Base-by-base conservation (phyloP, 2,329 filamentous ascomycete species). In the Trichophaea hybrida region DNA sequence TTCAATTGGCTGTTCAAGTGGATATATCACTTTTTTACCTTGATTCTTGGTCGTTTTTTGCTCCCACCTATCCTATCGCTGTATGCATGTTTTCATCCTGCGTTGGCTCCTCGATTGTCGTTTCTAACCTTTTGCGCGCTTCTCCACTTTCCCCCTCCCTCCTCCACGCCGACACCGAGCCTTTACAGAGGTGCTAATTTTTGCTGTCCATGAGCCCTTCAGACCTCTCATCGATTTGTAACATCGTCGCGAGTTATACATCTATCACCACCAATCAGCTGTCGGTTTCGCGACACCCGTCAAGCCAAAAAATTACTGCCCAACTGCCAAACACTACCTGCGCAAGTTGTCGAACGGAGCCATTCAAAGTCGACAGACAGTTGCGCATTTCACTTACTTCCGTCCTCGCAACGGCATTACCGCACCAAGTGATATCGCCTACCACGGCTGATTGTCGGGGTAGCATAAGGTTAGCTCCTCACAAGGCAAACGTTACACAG, bases 391-490 rank as follows among this genome's bases (percentile, higher is more conserved):
- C 50, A 37, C 33, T 37, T n/a, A 13, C 13, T 33, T 37, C 50
- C 50, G 32, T 13, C 13, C 48, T 50, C 13, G 31, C 31, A 24
- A 32, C 48, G 31, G n/a, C 48, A 33, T 50, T 13, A 6, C 31
- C 48, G 7, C 33, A 4, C 50, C 32, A 53, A 35, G 12, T 24
- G 31, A n/a, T 5, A 35, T 12, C 32, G 37, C 10, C 50, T 34
- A 5, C 33, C 12, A 35, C 32, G 34, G 37, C 50, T 34, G 34
- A 35, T 24, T 37, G 50, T 53, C 33, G 50, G n/a, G 50, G 6
- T 24, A 53, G 50, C 34, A 53, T 37, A 12, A n/a, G 50, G 50
- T 53, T 33, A 53, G 50, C 50, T 53, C 50, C 32, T 34, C 32
- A 53, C 50, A 24, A 53, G 24, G 50, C 50, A 10, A 13, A 2